A percentile compares a stretch with the other conserved stretches of the same genome.
Conservation (phyloP, 306 rosid genomes). For the Trifolium subterraneum region DNA sequence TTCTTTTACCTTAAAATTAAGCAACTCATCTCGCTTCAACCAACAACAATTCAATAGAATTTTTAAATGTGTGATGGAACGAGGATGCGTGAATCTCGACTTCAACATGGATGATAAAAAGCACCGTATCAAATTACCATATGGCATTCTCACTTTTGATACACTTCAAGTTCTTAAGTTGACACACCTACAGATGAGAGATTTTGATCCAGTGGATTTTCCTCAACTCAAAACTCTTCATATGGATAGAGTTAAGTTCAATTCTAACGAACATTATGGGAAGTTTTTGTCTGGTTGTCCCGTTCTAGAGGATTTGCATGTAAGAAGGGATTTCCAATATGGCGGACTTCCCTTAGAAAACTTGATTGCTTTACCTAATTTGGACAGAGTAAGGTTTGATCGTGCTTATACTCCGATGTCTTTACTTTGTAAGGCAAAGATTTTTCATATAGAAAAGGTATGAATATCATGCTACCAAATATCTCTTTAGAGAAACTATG, state of each 20-base stretch:
- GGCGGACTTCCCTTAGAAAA: too few species aligned
- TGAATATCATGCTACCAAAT: not conserved
- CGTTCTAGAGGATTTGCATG: not conserved
- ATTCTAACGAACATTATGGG: fast-evolving
- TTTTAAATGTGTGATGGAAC: too few species aligned
- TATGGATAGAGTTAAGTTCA: too few species aligned
- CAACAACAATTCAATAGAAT: not conserved
- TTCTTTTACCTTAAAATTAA: not conserved
- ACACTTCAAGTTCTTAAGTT: not conserved
- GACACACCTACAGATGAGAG: not conserved
- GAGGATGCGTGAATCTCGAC: not conserved
- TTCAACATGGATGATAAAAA: too few species aligned
- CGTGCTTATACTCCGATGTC: not conserved
- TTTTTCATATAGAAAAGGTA: not conserved
- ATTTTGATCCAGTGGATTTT: not conserved
- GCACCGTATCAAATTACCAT: not conserved
- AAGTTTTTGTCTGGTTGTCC: not conserved
- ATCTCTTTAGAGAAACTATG: too few species aligned
- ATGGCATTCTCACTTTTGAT: not conserved
- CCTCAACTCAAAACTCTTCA: not conserved
- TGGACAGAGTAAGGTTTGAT: not conserved
- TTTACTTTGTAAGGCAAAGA: not conserved
- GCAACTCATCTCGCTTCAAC: not conserved
- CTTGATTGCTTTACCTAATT: not conserved
- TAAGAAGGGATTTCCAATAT: too few species aligned